A percentile compares a stretch with the other conserved stretches of the same genome.
Conservation (phyloP, 768 basidiomycete species). For the Kwoniella europaea region DNA sequence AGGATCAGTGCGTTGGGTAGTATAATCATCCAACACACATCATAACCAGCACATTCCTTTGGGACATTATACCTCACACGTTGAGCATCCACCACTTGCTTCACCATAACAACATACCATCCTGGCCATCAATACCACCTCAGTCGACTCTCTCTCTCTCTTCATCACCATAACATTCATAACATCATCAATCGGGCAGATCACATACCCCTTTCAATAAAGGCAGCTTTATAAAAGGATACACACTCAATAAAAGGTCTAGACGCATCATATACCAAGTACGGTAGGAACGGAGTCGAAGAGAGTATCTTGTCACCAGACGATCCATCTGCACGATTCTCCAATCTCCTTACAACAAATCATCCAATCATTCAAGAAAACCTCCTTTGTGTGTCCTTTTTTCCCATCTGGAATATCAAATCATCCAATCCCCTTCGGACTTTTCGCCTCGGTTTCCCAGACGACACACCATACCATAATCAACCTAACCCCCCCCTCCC, state of each 20-base stretch:
- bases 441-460: slow-evolving; percentile 8
- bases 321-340: not conserved
- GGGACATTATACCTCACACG: not conserved
- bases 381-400: slow-evolving; percentile 17
- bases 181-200: slow-evolving; percentile 8
- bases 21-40: slow-evolving; percentile 5
- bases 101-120: not conserved
- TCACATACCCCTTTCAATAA: slow-evolving; percentile 8
- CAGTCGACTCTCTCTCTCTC: not conserved
- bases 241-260: not conserved
- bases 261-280: not conserved
- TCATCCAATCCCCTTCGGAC: not conserved
- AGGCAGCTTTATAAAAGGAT: not conserved
- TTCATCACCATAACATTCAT: not conserved
- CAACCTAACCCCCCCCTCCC: not conserved
- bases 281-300: slow-evolving; percentile 1
- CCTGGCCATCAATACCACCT: not conserved
- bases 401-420: slow-evolving; percentile 1
- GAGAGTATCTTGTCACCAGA: not conserved
- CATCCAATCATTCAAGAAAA: not conserved
- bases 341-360: not conserved
- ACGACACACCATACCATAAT: not conserved
- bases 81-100: not conserved
- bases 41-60: not conserved
- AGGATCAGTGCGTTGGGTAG: not conserved